phyloP scores from a whole-genome alignment of 176 grass and related monocot species.

The Rhynchospora tenuis region DNA sequence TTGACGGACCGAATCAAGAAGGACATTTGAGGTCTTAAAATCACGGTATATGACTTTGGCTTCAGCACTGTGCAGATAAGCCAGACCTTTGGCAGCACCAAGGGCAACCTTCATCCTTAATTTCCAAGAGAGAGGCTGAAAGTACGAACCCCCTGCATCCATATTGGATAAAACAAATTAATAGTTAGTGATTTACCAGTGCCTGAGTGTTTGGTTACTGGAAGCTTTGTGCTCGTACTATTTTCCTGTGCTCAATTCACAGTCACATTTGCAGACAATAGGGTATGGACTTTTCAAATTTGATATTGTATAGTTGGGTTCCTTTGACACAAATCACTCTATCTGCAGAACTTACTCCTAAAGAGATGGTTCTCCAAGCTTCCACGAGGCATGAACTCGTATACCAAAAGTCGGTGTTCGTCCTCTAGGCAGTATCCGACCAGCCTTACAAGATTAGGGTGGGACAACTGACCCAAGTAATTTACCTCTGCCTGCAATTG shows the following conservation, averaged over 20 bases:
- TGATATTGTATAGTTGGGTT: background rate
- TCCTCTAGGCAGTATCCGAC: constrained; percentile 85
- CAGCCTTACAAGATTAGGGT: constrained; percentile 79
- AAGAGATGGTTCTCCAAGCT: constrained; percentile 98
- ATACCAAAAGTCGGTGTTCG: constrained; percentile 75
- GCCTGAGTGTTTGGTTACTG: background rate
- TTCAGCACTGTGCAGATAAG: constrained; percentile 75
- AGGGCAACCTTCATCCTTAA: constrained; percentile 90
- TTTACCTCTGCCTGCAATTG: constrained; percentile 65
- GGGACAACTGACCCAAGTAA: constrained; percentile 78
- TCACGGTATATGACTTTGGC: constrained; percentile 94
- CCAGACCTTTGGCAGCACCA: constrained; percentile 80
- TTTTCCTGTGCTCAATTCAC: background rate
- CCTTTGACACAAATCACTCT: background rate
- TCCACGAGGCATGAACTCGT: constrained; percentile 89
- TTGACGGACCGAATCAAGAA: constrained; percentile 61
- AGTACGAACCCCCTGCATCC: constrained; percentile 60
- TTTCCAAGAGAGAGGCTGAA: constrained; percentile 84
- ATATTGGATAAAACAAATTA: constrained; percentile 28
- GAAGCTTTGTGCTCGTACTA: background rate
- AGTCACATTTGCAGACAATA: background rate
- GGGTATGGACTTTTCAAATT: too few species aligned
- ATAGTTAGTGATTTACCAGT: background rate
- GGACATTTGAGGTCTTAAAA: constrained; percentile 92
- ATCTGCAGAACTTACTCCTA: constrained; percentile 54